Evolutionary conservation across 192 early-diverging fungal genomes (phyloP).

Genomic region (Oehlia diaphana): DNA sequence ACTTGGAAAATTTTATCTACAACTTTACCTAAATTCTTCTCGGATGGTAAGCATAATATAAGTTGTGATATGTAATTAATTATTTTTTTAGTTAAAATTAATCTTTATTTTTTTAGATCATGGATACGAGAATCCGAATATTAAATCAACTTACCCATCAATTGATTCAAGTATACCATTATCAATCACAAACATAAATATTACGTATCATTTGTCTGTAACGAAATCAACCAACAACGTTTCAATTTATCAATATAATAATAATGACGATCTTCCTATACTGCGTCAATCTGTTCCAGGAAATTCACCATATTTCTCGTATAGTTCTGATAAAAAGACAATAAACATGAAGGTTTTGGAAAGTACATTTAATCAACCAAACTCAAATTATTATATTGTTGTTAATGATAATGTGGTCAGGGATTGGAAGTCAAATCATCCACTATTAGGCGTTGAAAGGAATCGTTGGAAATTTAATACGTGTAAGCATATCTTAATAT

Average conservation of each 20-base stretch:
- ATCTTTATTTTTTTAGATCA: too few relatives aligned
- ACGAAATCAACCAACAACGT: neutral
- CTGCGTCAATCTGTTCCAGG: neutral
- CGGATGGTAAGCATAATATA: neutral
- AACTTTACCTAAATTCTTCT: neutral
- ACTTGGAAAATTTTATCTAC: neutral
- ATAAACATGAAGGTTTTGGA: neutral
- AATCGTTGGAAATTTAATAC: conserved; percentile 1
- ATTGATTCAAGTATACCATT: neutral
- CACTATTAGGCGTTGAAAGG: neutral
- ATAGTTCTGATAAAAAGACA: neutral
- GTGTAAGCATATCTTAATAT: neutral
- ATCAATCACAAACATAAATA: neutral
- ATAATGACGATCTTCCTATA: neutral
- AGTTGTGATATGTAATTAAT: too few relatives aligned
- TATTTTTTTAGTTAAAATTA: too few relatives aligned
- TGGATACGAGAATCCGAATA: too few relatives aligned
- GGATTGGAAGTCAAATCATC: neutral
- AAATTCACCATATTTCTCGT: neutral
- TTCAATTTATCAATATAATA: neutral
- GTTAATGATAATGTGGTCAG: neutral
- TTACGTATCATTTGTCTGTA: neutral
- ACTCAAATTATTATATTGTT: neutral
- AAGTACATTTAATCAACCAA: conserved; percentile 21
- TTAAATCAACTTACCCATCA: too few relatives aligned